phyloP scores from a whole-genome alignment of 2,329 filamentous ascomycete species.

The Calonectria honghensis region DNA sequence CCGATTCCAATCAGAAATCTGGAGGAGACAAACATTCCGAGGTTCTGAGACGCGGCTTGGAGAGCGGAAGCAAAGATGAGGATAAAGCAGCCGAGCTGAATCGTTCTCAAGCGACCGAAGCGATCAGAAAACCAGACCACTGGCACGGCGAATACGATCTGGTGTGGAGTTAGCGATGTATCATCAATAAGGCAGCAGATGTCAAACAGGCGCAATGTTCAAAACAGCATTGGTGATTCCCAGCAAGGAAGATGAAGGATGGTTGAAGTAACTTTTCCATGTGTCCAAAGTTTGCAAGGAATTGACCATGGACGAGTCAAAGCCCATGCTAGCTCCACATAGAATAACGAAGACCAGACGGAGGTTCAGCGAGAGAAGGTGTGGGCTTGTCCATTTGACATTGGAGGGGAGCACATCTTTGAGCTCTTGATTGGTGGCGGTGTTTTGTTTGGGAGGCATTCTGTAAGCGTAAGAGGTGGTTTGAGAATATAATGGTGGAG shows the following conservation, averaged over 20 bases:
- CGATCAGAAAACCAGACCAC: constrained; percentile 11
- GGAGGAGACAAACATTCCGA: constrained; percentile 53
- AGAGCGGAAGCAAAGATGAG: constrained; percentile 58
- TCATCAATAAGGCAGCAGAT: background rate
- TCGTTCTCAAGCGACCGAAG: background rate
- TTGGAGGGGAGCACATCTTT: background rate
- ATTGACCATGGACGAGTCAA: constrained; percentile 7
- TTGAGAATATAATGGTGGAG: background rate
- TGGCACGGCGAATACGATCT: background rate
- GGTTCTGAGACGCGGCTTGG: constrained; percentile 53
- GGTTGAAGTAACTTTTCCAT: constrained; percentile 3
- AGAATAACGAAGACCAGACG: background rate
- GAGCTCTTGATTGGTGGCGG: background rate
- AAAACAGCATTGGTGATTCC: constrained; percentile 13
- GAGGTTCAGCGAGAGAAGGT: constrained; percentile 9
- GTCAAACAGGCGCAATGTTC: constrained; percentile 4
- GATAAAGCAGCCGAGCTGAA: background rate
- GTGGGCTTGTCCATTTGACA: constrained; percentile 14
- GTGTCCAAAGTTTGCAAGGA: constrained; percentile 5
- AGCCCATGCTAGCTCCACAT: constrained; percentile 1
- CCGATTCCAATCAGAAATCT: constrained; percentile 56
- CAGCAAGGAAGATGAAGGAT: background rate
- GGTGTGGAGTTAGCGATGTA: background rate
- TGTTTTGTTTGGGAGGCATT: background rate
- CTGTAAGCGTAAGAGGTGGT: background rate